Evolutionary conservation across 163 green algal species (phyloP).

Genomic region (Chlamydomonas reinhardtii): DNA sequence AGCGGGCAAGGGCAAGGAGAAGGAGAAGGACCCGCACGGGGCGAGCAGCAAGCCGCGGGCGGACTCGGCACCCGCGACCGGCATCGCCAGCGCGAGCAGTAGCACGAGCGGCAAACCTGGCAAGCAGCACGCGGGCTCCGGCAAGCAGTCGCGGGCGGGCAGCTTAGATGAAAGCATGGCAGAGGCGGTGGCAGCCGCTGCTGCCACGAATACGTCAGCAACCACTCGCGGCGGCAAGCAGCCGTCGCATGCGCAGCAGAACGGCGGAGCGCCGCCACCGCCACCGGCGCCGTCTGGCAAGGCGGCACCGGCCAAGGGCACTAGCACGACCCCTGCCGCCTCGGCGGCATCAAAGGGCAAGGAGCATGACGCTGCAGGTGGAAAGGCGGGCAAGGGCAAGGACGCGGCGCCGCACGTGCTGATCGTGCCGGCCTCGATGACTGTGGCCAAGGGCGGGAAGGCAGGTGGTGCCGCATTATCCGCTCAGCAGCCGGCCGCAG

Average conservation of each 20-base stretch:
- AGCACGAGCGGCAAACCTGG: constrained; percentile 9
- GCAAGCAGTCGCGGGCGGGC: constrained; percentile 18
- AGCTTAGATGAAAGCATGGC: constrained; percentile 28
- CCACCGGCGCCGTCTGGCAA: neutral
- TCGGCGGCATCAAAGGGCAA: neutral
- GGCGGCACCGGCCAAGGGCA: neutral
- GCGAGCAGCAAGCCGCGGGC: too few relatives aligned
- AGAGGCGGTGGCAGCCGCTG: neutral
- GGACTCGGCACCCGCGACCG: too few relatives aligned
- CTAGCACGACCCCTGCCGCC: neutral
- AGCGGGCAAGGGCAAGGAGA: neutral
- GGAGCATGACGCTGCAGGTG: neutral
- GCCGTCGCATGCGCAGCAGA: constrained; percentile 24
- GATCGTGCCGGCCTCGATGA: neutral
- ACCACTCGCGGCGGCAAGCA: constrained; percentile 1
- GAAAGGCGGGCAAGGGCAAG: constrained; percentile 31
- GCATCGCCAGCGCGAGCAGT: neutral
- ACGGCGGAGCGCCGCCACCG: constrained; percentile 3
- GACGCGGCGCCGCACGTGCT: neutral
- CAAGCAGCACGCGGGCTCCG: constrained; percentile 15
- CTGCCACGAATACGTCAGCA: neutral
- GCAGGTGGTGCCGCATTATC: neutral
- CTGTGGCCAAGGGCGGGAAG: constrained; percentile 3
- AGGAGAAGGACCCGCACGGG: neutral
- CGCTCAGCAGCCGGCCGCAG: too few relatives aligned